Evolutionary conservation across 768 basidiomycete species (phyloP).

Genomic region (Trametes coccinea): DNA sequence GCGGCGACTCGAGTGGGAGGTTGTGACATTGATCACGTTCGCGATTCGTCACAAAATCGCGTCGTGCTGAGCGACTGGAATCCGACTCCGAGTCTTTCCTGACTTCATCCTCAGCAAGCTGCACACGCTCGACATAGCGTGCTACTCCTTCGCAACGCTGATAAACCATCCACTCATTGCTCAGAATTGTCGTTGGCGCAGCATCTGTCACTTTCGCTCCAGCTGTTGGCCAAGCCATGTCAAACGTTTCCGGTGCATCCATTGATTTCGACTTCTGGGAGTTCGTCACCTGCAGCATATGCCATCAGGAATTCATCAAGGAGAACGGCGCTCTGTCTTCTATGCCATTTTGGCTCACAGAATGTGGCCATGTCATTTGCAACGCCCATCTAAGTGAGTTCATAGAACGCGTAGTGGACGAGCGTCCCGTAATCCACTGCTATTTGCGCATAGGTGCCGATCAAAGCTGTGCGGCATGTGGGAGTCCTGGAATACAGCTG

Average conservation of each 20-base stretch:
- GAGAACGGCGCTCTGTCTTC: slow-evolving; percentile 50
- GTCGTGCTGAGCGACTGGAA: too few relatives aligned
- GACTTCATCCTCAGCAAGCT: too few relatives aligned
- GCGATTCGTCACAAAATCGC: too few relatives aligned
- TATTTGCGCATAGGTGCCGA: slow-evolving; percentile 54
- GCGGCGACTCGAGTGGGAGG: too few relatives aligned
- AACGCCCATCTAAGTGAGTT: slow-evolving; percentile 79
- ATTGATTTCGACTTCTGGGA: slow-evolving; percentile 73
- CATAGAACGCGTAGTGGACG: not conserved
- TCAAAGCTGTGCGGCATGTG: slow-evolving; percentile 75
- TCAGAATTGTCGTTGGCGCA: too few relatives aligned
- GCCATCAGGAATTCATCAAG: slow-evolving; percentile 64
- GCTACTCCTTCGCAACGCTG: too few relatives aligned
- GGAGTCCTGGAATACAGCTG: slow-evolving; percentile 61
- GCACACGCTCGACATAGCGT: too few relatives aligned
- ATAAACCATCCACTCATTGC: too few relatives aligned
- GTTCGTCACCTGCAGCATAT: slow-evolving; percentile 69
- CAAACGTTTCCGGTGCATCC: slow-evolving; percentile 35
- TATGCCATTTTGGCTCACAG: slow-evolving; percentile 85
- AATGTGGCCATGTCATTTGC: slow-evolving; percentile 85
- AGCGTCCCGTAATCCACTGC: not conserved
- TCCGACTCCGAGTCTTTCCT: too few relatives aligned
- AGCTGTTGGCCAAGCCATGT: slow-evolving; percentile 33
- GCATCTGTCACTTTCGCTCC: too few relatives aligned
- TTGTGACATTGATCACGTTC: too few relatives aligned